These are phyloP conservation scores for Scleroderma bovista DNA, from an alignment of 768 basidiomycete genomes.

Conservation along the genomic window DNA sequence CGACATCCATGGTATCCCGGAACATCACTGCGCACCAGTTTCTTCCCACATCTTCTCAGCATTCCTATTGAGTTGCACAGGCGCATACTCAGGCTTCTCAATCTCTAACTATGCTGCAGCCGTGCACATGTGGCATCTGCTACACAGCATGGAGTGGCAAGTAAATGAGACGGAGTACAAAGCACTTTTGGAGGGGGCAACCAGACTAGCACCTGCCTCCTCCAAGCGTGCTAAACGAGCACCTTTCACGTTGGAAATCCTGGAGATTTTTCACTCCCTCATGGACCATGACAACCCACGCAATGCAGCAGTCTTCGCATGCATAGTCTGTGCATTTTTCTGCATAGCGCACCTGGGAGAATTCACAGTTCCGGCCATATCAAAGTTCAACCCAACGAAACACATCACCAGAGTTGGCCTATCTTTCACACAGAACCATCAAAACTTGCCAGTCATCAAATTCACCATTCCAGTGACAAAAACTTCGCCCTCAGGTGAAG, in stretches of 20 bases:
- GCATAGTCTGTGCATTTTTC: constrained; percentile 29
- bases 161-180: constrained; percentile 23
- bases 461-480: constrained; percentile 7
- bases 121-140: constrained; percentile 41
- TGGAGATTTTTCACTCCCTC: neutral
- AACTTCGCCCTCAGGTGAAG: constrained; percentile 25
- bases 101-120: constrained; percentile 35
- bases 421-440: constrained; percentile 18
- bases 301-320: constrained; percentile 27
- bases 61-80: constrained; percentile 28
- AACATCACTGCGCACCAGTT: constrained; percentile 28
- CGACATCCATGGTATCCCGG: constrained; percentile 28
- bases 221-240: constrained; percentile 23
- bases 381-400: constrained; percentile 21
- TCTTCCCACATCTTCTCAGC: constrained; percentile 14
- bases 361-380: constrained; percentile 31
- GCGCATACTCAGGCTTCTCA: constrained; percentile 27
- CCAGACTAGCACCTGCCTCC: neutral
- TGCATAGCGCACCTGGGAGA: constrained; percentile 31
- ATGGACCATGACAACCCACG: constrained; percentile 26
- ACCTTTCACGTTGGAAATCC: constrained; percentile 24
- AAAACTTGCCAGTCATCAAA: constrained; percentile 1
- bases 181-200: constrained; percentile 15
- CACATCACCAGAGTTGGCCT: constrained; percentile 28
- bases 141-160: constrained; percentile 35